A percentile compares a stretch with the other conserved stretches of the same genome.
Evolutionary conservation across 2,329 filamentous ascomycete species (phyloP).

Genomic region (Zasmidium cellare): DNA sequence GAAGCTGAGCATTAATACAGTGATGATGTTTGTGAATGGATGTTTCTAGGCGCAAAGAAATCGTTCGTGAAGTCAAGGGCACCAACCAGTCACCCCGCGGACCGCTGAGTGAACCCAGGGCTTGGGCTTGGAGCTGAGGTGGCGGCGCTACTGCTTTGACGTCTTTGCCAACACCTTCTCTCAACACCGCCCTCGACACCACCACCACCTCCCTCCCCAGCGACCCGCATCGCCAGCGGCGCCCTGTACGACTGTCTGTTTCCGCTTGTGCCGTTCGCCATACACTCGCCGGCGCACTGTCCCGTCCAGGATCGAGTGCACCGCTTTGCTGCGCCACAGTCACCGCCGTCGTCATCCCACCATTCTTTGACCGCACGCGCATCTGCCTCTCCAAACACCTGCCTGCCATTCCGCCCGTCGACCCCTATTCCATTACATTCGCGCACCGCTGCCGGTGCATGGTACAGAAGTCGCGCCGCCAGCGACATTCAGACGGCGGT

Average conservation of each 20-base stretch:
- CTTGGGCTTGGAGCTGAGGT: not conserved
- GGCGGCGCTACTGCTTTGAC: not conserved
- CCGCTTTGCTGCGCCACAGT: slow-evolving; percentile 1
- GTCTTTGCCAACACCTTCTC: not conserved
- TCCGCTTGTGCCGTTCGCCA: not conserved
- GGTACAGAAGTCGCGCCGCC: slow-evolving; percentile 3
- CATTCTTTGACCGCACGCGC: not conserved
- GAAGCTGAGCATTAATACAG: too few relatives aligned
- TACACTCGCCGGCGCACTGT: not conserved
- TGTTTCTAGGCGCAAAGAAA: not conserved
- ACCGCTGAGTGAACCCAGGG: not conserved
- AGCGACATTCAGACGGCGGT: slow-evolving; percentile 12
- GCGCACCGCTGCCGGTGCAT: slow-evolving; percentile 11
- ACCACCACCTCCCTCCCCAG: not conserved
- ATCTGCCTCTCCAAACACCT: not conserved
- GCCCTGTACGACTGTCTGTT: not conserved
- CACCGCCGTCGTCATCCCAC: slow-evolving; percentile 6
- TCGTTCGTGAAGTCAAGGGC: too few relatives aligned
- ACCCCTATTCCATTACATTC: not conserved
- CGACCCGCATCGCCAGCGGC: not conserved
- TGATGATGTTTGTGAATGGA: not conserved
- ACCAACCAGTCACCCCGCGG: not conserved
- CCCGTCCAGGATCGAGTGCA: not conserved
- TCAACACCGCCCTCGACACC: not conserved
- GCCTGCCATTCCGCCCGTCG: not conserved